phyloP scores from a whole-genome alignment of 108 stramenopile species.

The Aurantiochytrium sp. region DNA sequence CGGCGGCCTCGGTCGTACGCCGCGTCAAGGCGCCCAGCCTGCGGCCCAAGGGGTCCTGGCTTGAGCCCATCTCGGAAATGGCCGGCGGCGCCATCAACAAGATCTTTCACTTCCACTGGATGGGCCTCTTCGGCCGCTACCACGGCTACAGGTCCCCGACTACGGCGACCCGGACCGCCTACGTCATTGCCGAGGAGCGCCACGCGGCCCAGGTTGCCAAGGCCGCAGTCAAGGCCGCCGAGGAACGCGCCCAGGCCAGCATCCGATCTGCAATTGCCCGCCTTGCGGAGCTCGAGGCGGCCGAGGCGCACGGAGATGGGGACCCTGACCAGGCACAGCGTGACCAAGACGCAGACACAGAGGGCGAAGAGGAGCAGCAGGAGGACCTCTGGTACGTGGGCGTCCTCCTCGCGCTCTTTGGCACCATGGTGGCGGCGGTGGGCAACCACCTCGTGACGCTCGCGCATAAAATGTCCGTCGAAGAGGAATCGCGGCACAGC shows the following conservation, averaged over 20 bases:
- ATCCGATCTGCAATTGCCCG: not conserved
- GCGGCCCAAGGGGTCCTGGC: not conserved
- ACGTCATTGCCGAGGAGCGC: not conserved
- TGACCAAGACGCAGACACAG: not conserved
- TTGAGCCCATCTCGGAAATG: not conserved
- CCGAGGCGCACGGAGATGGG: too few relatives aligned
- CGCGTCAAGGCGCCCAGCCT: not conserved
- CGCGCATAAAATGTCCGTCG: not conserved
- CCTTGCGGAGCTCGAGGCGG: not conserved
- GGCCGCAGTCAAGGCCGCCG: not conserved
- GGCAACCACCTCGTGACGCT: constrained; percentile 24
- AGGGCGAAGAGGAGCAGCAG: not conserved
- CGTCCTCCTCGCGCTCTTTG: not conserved
- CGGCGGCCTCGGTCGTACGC: not conserved
- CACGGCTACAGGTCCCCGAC: not conserved
- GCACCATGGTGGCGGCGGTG: constrained; percentile 7
- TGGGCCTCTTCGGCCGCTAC: constrained; percentile 8
- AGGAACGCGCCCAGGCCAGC: not conserved
- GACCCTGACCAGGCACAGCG: too few relatives aligned
- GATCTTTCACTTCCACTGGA: constrained; percentile 12
- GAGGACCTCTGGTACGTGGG: constrained; percentile 27
- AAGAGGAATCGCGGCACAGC: not conserved
- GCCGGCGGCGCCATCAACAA: not conserved
- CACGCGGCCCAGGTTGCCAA: not conserved
- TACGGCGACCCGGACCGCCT: too few relatives aligned